These are phyloP conservation scores for Phytophthora citricola DNA, from an alignment of 352 stramenopile genomes.

Conservation along the genomic window DNA sequence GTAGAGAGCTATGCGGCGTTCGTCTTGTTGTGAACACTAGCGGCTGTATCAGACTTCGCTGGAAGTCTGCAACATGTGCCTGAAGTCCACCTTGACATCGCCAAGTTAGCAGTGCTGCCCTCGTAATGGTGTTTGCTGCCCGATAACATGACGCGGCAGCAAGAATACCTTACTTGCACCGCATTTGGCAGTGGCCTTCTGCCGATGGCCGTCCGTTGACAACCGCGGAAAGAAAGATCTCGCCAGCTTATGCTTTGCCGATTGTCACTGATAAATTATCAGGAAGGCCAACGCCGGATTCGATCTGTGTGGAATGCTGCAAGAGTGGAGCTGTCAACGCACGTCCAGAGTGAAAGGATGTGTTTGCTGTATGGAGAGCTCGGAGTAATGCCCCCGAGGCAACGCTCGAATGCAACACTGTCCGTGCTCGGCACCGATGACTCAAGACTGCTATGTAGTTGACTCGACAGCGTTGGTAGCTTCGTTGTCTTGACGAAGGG, in stretches of 20 bases:
- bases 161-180: neutral
- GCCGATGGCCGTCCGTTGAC: neutral
- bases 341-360: neutral
- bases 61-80: conserved; percentile 10
- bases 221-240: conserved; percentile 10
- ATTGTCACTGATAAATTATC: no score
- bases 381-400: conserved; percentile 7
- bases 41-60: neutral
- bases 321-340: neutral
- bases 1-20: neutral
- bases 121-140: neutral
- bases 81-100: neutral
- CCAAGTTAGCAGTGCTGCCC: neutral
- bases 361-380: conserved; percentile 10
- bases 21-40: conserved; percentile 4
- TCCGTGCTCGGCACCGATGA: neutral
- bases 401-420: neutral
- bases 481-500: conserved; percentile 16
- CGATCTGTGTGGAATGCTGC: no score
- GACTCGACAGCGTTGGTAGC: conserved; percentile 1
- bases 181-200: neutral
- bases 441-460: conserved; percentile 4
- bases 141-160: neutral
- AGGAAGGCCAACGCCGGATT: no score
- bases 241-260: neutral